Evolutionary conservation across 352 stramenopile genomes (phyloP), one percentile per base, ranked within the genome.

Genomic region (Globisporangium splendens): DNA sequence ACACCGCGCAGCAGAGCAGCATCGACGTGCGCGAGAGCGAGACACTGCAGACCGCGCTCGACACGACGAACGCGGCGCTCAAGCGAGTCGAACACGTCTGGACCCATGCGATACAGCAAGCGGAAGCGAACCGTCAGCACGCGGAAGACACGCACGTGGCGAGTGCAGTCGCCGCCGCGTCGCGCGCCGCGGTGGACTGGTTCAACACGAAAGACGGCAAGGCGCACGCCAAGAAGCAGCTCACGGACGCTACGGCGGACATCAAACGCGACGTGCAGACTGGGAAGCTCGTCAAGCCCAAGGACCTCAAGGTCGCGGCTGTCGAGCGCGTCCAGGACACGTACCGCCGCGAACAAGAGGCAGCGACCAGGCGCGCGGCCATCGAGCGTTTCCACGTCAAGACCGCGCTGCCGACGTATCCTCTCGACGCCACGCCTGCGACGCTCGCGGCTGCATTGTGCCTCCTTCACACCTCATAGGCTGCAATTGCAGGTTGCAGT

Each of bases 131-230:
- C 13, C 77, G 78, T 13, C 70, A 73, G 28, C 48, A 59, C 0
- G 62, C 68, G 4, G 79, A 89, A 60, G 46, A 63, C 8, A 63
- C 68, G n/a, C 33, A 75, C 42, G 66, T 75, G 8, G 52, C 51
- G 0, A 43, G 50, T 3, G 63, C 62, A 8, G 60, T 20, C 0
- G 51, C 79, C 5, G 46, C 51, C 7, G 76, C 73, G 1, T 35
- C 52, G 0, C 33, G 57, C 10, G 46, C 51, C 7, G 76, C 76
- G 20, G 57, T 70, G 10, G 54, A 83, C n/a, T 90, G 78, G 79
- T 63, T 92, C 7, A 72, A 84, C 17, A 73, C 72, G 3, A 90
- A 87, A 46, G 78, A 90, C 0, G 83, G 76, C 46, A 85, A 88
- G 50, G 56, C 50, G 28, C 88, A 73, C 43, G 21, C 85, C 10